Evolutionary conservation across 2,329 filamentous ascomycete genomes (phyloP).

Genomic region (Rhynchosporium graminicola): DNA sequence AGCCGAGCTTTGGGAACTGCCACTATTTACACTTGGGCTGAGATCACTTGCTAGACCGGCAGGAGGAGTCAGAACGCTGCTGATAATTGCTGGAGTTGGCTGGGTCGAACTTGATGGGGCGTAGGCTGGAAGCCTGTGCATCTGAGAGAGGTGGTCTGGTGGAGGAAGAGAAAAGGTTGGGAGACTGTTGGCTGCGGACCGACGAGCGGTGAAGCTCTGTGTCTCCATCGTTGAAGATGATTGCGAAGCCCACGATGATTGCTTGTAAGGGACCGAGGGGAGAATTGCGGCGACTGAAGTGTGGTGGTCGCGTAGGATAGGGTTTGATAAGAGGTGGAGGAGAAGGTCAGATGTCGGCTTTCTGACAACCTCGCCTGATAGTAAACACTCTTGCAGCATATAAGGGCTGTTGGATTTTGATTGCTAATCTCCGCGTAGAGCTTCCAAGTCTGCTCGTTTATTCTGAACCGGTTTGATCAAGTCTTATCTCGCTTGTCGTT

Average conservation of each 20-base stretch:
- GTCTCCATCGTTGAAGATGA: slow-evolving; percentile 50
- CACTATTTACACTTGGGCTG: slow-evolving; percentile 62
- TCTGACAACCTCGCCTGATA: slow-evolving; percentile 16
- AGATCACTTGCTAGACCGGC: slow-evolving; percentile 58
- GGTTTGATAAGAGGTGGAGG: slow-evolving; percentile 14
- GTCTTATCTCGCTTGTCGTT: not conserved
- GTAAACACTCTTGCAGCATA: slow-evolving; percentile 16
- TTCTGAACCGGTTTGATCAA: not conserved
- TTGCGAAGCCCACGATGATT: slow-evolving; percentile 36
- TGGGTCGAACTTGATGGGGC: slow-evolving; percentile 46
- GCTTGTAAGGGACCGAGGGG: slow-evolving; percentile 14
- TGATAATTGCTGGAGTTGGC: slow-evolving; percentile 42
- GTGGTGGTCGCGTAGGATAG: slow-evolving; percentile 12
- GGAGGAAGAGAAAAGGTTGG: slow-evolving; percentile 70
- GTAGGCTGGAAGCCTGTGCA: slow-evolving; percentile 56
- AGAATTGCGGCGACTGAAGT: not conserved
- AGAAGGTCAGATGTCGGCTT: slow-evolving; percentile 20
- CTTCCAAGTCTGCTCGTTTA: not conserved
- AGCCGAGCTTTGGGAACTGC: slow-evolving; percentile 59
- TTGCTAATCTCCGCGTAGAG: not conserved
- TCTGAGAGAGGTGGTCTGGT: slow-evolving; percentile 52
- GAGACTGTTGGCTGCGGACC: slow-evolving; percentile 68
- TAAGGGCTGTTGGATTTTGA: not conserved
- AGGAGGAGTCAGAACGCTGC: slow-evolving; percentile 46
- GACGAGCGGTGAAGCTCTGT: slow-evolving; percentile 69